Percentiles rank a stretch among this genome's conserved stretches.
Evolutionary conservation across 2,329 filamentous ascomycete genomes (phyloP).

Genomic region (Verruconis gallopava): DNA sequence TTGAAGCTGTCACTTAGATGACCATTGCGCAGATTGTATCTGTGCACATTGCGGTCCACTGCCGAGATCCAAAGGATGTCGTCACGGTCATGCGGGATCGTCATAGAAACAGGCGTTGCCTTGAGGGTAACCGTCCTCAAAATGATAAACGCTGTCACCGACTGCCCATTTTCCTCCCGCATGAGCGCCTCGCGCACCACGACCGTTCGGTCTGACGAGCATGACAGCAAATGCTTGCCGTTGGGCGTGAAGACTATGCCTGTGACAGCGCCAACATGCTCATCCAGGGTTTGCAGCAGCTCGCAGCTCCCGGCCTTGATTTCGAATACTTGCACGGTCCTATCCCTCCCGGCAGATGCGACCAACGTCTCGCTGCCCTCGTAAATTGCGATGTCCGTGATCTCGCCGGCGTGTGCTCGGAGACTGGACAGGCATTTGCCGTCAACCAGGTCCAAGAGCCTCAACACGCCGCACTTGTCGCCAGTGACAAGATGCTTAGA

Average conservation of each 20-base stretch:
- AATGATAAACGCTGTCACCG: conserved; percentile 63
- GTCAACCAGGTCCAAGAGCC: conserved; percentile 50
- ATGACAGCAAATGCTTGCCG: conserved; percentile 62
- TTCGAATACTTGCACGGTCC: conserved; percentile 84
- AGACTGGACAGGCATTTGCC: conserved; percentile 53
- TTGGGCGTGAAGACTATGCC: conserved; percentile 63
- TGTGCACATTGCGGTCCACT: conserved; percentile 47
- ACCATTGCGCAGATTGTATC: conserved; percentile 51
- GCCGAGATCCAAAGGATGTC: conserved; percentile 46
- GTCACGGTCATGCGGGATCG: conserved; percentile 49
- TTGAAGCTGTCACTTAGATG: conserved; percentile 64
- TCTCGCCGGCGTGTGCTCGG: conserved; percentile 77
- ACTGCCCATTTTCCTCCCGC: conserved; percentile 45
- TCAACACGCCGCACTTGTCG: conserved; percentile 73
- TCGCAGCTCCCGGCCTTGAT: conserved; percentile 47
- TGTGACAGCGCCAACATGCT: conserved; percentile 78
- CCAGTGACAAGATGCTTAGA: conserved; percentile 63
- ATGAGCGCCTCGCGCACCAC: conserved; percentile 68
- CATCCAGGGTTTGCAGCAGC: conserved; percentile 79
- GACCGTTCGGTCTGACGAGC: conserved; percentile 76
- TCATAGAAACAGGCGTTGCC: conserved; percentile 76
- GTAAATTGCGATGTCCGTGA: conserved; percentile 66
- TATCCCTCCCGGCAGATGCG: conserved; percentile 74
- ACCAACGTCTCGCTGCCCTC: conserved; percentile 51
- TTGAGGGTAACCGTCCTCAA: conserved; percentile 69